Percentiles rank a stretch among this genome's conserved stretches.
Evolutionary conservation across 345 rosid species (phyloP).

Genomic region (Gossypium longicalyx): DNA sequence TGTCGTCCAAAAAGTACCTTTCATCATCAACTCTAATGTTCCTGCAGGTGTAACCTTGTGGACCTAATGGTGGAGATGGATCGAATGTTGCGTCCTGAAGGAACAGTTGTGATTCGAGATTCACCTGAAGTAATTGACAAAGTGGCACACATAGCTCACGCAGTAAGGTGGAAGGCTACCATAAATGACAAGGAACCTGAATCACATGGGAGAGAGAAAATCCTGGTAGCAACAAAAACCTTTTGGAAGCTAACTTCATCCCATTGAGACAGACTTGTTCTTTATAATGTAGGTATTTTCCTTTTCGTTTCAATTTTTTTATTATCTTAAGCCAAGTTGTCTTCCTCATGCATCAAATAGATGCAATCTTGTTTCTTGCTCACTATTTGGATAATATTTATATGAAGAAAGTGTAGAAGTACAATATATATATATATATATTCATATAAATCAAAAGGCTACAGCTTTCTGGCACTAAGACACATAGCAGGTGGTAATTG

Average conservation of each 20-base stretch:
- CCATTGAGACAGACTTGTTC: conserved; percentile 29
- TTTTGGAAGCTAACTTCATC: conserved; percentile 58
- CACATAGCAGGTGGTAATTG: conserved; percentile 14
- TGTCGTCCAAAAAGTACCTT: neutral
- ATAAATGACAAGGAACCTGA: conserved; percentile 70
- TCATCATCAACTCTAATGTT: conserved; percentile 5
- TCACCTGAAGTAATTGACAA: conserved; percentile 78
- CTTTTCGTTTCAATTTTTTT: conserved; percentile 21
- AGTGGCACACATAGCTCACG: conserved; percentile 58
- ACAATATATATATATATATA: neutral
- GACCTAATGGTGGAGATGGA: conserved; percentile 95
- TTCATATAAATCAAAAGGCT: conserved; percentile 13
- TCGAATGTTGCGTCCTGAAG: conserved; percentile 82
- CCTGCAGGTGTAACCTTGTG: conserved; percentile 77
- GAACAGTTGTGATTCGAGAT: conserved; percentile 72
- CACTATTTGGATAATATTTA: conserved; percentile 16
- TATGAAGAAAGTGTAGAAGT: conserved; percentile 23
- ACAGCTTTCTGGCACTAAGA: conserved; percentile 19
- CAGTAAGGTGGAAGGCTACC: conserved; percentile 64
- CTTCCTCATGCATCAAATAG: conserved; percentile 37
- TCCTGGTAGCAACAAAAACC: conserved; percentile 67
- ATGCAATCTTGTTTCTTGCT: conserved; percentile 24
- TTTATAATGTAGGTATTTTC: conserved; percentile 40
- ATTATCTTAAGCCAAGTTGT: conserved; percentile 20
- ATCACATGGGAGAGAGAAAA: conserved; percentile 63